Base-by-base conservation (phyloP, 345 rosid genomes). In the Sisymbrium altissimum region DNA sequence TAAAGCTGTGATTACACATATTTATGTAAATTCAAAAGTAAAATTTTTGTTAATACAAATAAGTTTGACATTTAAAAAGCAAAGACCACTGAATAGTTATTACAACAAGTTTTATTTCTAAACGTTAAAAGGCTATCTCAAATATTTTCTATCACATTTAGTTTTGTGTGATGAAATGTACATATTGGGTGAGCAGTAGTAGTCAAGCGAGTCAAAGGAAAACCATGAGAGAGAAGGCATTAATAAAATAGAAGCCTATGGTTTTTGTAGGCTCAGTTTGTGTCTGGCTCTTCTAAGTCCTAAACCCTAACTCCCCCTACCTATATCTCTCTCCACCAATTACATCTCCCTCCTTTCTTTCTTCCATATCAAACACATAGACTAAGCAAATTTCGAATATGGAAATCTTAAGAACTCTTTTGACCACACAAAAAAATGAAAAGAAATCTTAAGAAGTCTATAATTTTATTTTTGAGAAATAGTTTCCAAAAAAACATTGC, bases 131-230 rank as follows among this genome's bases (percentile, higher is more conserved):
- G 33, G 30, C 30, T 49, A 49, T 48, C 29, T 68, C 35, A 32
- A 45, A 70, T 43, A 23, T 9, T 4, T 6, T 59, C 8, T 21
- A 12, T 33, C 5, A 25, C 4, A 48, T 72, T 41, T 52, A 40
- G 44, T 64, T 73, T 73, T 21, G 21, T 56, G 19, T 55, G 66
- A 44, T 12, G 66, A 43, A 58, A 49, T 54, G 64, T 14, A 71
- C 18, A 40, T 35, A 59, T 45, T 27, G 45, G 65, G 35, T 21
- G 32, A 64, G 39, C 30, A 45, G 36, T 49, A 39, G 54, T 58
- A 56, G 79, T 68, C 73, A 50, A 60, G 30, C 63, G 63, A 68
- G 79, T 75, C 79, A 75, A 75, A 75, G 11, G 64, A 75, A 68
- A 75, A 50, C 74, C 61, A 75, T 25, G 63, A 50, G 45, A 32